phyloP scores from a whole-genome alignment of 257 asterid genomes.

The Solanum raphanifolium region DNA sequence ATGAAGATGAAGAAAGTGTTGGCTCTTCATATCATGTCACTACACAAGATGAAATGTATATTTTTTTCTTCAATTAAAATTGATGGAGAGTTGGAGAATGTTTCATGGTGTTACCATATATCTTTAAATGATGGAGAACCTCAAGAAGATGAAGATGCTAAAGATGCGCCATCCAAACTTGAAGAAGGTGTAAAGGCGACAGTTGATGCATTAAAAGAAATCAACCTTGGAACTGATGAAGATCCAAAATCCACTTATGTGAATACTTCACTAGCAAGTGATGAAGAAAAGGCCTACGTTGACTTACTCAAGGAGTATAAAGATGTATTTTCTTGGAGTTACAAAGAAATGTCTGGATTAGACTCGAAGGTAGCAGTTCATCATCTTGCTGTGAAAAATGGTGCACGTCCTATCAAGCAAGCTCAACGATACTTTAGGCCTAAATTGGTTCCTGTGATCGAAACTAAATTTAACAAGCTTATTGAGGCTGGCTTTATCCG shows the following conservation, averaged over 20 bases:
- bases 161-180: neutral
- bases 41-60: neutral
- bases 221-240: neutral
- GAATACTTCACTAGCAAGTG: neutral
- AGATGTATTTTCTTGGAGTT: neutral
- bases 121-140: no score
- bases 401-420: neutral
- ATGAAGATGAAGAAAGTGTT: neutral
- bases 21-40: neutral
- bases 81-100: no score
- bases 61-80: no score
- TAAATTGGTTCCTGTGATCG: neutral
- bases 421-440: neutral
- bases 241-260: neutral
- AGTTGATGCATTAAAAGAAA: neutral
- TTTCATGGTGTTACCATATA: no score
- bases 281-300: neutral
- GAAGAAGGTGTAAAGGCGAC: neutral
- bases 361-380: neutral
- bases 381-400: neutral
- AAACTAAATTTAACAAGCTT: neutral
- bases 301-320: neutral
- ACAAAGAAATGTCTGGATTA: neutral
- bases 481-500: neutral
- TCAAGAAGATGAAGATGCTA: neutral